Evolutionary conservation across 108 stramenopile species (phyloP), one percentile per base, ranked within the genome.

Genomic region (Nitzschia sp.): DNA sequence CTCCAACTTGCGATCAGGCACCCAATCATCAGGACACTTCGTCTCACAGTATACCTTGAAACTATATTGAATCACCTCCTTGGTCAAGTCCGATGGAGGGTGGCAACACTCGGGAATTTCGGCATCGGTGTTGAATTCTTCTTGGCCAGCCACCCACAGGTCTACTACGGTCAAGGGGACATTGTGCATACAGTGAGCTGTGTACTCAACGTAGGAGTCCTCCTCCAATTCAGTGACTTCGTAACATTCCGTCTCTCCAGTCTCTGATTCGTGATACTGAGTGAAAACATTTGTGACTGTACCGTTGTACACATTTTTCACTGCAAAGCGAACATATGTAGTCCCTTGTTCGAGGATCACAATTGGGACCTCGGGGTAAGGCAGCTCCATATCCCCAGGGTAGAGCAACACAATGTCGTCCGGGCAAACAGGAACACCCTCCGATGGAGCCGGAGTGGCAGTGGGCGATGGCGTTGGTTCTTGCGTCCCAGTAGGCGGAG

Each of bases 101-200:
- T 71, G 24, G 29, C 70, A 71, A 63, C 70, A 71, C 26, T 41
- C 40, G n/a, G 70, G 70, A 39, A 71, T 50, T 61, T 62, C 61
- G 19, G 70, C 70, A n/a, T 8, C 19, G 29, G 17, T 19, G 15
- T 62, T 22, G 60, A 52, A 54, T 34, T 1, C 3, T 34, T 1
- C 3, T 8, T 57, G 7, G 24, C 41, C 40, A 24, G 56, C 41
- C 21, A 71, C 22, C 70, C 70, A 71, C 20, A 71, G 7, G 39
- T 61, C 38, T 9, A 71, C 70, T 52, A 71, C 53, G 20, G 70
- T 41, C 2, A 71, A 15, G 3, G 70, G 70, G 12, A 71, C 70
- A 46, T 41, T 21, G 34, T 53, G 50, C 70, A 71, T 52, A 60
- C 70, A 71, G 15, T 43, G 17, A 8, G 70, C 70, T 9, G 51